Conservation (phyloP, 1,139 yeast genomes). For the Magnusiomyces suaveolens region DNA sequence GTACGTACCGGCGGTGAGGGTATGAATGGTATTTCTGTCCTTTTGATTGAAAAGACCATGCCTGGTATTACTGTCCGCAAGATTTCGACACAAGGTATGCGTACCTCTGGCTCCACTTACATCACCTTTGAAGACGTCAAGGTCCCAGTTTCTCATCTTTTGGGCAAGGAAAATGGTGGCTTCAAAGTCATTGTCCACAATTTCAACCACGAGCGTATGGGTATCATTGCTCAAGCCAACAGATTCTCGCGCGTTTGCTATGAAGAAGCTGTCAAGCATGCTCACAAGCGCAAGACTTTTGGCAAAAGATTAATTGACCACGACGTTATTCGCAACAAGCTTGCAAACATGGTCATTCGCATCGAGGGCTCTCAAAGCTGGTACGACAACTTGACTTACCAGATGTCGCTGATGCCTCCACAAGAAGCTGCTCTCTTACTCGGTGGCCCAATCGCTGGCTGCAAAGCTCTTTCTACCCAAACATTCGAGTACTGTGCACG, state of each 20-base stretch:
- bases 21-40: conserved; percentile 36
- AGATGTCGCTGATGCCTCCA: conserved; percentile 30
- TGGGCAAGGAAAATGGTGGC: conserved; percentile 38
- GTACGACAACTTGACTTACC: conserved; percentile 34
- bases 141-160: conserved; percentile 37
- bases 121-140: conserved; percentile 38
- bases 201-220: conserved; percentile 39
- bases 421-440: conserved; percentile 35
- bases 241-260: conserved; percentile 36
- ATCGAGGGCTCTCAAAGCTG: conserved; percentile 35
- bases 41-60: conserved; percentile 34
- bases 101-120: conserved; percentile 35
- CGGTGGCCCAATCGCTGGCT: conserved; percentile 40
- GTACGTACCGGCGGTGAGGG: conserved; percentile 38
- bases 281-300: conserved; percentile 37
- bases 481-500: conserved; percentile 37
- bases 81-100: conserved; percentile 37
- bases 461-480: conserved; percentile 37
- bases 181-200: conserved; percentile 39
- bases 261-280: conserved; percentile 37
- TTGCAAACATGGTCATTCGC: conserved; percentile 37
- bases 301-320: conserved; percentile 37
- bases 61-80: conserved; percentile 34
- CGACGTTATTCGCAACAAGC: conserved; percentile 37
- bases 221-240: conserved; percentile 35